Percentiles rank a stretch among this genome's conserved stretches.
phyloP scores from a whole-genome alignment of 2,329 filamentous ascomycete genomes.

The Alternaria sp. region DNA sequence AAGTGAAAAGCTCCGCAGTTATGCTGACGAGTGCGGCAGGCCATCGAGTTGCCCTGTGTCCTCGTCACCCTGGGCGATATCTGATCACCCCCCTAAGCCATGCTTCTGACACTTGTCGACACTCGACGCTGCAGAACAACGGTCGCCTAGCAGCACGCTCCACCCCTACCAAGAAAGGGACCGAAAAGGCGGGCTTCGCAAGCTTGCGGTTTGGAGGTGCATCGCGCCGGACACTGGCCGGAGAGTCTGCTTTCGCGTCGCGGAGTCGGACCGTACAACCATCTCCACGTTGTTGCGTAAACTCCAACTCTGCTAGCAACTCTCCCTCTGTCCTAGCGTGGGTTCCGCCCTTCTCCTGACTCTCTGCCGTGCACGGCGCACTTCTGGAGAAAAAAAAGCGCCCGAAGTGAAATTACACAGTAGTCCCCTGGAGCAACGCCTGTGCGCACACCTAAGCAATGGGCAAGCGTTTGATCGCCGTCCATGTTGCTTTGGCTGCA shows the following conservation, averaged over 20 bases:
- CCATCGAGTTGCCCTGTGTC: constrained; percentile 21
- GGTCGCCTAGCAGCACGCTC: constrained; percentile 16
- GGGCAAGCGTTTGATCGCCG: constrained; percentile 53
- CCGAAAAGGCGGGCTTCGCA: constrained; percentile 23
- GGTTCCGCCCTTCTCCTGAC: constrained; percentile 32
- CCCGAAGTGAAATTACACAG: constrained; percentile 32
- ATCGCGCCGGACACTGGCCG: constrained; percentile 31
- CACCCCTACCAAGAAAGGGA: constrained; percentile 18
- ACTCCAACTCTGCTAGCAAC: constrained; percentile 22
- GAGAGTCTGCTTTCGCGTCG: constrained; percentile 21
- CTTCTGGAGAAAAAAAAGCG: constrained; percentile 21
- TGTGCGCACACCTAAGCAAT: constrained; percentile 45
- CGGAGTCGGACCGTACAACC: constrained; percentile 34
- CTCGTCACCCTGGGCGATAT: constrained; percentile 19
- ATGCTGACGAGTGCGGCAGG: constrained; percentile 33
- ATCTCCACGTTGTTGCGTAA: constrained; percentile 38
- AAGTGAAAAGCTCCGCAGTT: constrained; percentile 28
- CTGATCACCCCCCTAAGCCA: constrained; percentile 7
- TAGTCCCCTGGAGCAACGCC: constrained; percentile 44
- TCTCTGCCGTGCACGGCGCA: constrained; percentile 30
- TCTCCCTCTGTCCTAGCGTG: constrained; percentile 28
- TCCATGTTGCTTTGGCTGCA: constrained; percentile 41
- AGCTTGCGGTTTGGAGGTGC: constrained; percentile 16
- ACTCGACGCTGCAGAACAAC: constrained; percentile 18
- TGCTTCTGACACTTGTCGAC: constrained; percentile 16